phyloP scores from a whole-genome alignment of 768 basidiomycete species.

The Boletus subcaerulescens region DNA sequence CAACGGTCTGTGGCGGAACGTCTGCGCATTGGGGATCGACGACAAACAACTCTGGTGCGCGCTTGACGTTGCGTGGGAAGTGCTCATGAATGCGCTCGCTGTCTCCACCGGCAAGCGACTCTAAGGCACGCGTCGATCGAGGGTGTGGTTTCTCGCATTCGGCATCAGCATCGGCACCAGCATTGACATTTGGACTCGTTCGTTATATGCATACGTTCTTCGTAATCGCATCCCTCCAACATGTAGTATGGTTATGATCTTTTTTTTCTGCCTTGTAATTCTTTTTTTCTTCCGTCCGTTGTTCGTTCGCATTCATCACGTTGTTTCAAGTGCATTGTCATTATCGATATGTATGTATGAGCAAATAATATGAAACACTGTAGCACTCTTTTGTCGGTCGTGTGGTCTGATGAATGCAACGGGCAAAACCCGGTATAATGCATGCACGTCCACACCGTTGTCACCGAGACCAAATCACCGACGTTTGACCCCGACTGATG shows the following conservation, averaged over 20 bases:
- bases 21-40: conserved; percentile 46
- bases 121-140: background rate
- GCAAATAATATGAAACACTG: conserved; percentile 8
- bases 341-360: conserved; percentile 26
- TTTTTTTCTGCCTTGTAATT: too few species aligned
- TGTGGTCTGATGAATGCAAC: background rate
- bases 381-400: conserved; percentile 2
- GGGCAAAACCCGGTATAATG: background rate
- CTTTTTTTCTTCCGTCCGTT: background rate
- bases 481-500: too few species aligned
- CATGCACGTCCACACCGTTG: too few species aligned
- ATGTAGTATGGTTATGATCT: conserved; percentile 24
- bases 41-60: conserved; percentile 46
- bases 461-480: too few species aligned
- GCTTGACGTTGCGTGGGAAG: conserved; percentile 50
- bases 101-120: conserved; percentile 24
- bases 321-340: conserved; percentile 2
- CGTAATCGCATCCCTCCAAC: conserved; percentile 6
- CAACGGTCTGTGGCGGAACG: conserved; percentile 53
- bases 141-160: background rate
- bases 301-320: background rate
- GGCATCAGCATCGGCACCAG: background rate
- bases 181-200: background rate
- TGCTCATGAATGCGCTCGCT: conserved; percentile 41
- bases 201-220: background rate